A percentile compares a stretch with the other conserved stretches of the same genome.
phyloP scores from a whole-genome alignment of 805 yeast species.

The Yarrowia keelungensis region DNA sequence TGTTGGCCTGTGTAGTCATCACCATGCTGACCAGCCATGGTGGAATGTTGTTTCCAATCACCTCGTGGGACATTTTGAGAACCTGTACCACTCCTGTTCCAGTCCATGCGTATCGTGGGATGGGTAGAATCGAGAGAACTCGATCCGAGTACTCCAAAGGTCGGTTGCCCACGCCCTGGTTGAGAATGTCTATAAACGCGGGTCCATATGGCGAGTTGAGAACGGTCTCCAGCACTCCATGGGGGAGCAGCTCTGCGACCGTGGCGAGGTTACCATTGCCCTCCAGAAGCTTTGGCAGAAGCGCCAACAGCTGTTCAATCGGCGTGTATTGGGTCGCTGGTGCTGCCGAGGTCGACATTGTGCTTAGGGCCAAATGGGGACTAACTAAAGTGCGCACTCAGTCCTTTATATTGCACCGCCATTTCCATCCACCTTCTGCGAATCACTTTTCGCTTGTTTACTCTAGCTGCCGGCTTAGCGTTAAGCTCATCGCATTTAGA shows the following conservation, averaged over 20 bases:
- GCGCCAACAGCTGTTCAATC: slow-evolving; percentile 30
- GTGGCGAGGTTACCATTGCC: slow-evolving; percentile 31
- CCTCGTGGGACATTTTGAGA: slow-evolving; percentile 12
- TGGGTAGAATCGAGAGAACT: slow-evolving; percentile 33
- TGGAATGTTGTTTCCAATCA: slow-evolving; percentile 26
- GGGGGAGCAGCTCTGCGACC: slow-evolving; percentile 5
- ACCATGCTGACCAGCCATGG: slow-evolving; percentile 20
- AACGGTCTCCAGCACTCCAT: slow-evolving; percentile 18
- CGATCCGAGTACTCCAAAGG: slow-evolving; percentile 32
- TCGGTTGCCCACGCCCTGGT: slow-evolving; percentile 27
- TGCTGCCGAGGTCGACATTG: slow-evolving; percentile 29
- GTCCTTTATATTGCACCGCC: slow-evolving; percentile 27
- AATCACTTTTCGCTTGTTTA: slow-evolving; percentile 30
- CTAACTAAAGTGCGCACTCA: slow-evolving; percentile 8
- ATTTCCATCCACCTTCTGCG: slow-evolving; percentile 19
- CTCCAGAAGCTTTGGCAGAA: slow-evolving; percentile 15
- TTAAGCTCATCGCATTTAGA: slow-evolving; percentile 34
- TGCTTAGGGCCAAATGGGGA: slow-evolving; percentile 33
- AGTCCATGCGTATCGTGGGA: slow-evolving; percentile 22
- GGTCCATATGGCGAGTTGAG: slow-evolving; percentile 37
- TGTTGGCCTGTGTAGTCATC: slow-evolving; percentile 47
- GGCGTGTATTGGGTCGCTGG: slow-evolving; percentile 6
- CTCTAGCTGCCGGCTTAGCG: slow-evolving; percentile 15
- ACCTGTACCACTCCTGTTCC: slow-evolving; percentile 33
- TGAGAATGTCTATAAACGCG: slow-evolving; percentile 21